Conservation (phyloP, 1,139 yeast genomes). For the Pichiaceae sp. region DNA sequence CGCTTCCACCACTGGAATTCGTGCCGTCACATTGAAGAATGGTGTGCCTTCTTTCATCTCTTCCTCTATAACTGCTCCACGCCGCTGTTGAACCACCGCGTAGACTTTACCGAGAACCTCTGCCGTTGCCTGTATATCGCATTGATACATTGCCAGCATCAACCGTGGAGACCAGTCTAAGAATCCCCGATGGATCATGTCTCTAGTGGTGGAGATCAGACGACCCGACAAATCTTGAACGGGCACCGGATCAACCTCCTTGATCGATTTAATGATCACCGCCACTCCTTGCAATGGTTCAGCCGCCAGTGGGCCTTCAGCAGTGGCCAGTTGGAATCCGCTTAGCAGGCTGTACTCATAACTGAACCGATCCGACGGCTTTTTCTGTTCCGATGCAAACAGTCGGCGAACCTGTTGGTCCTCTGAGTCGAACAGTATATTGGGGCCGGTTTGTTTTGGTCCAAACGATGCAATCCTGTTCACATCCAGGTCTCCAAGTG, state of each 20-base stretch:
- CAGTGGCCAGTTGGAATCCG: slow-evolving; percentile 79
- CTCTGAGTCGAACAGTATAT: slow-evolving; percentile 55
- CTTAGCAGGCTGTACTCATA: slow-evolving; percentile 63
- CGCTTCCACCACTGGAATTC: slow-evolving; percentile 90
- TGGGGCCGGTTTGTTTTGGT: slow-evolving; percentile 71
- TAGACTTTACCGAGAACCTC: slow-evolving; percentile 95
- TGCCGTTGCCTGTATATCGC: slow-evolving; percentile 92
- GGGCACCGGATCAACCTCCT: slow-evolving; percentile 25
- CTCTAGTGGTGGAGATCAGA: slow-evolving; percentile 65
- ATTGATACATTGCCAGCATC: slow-evolving; percentile 84
- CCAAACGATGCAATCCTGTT: slow-evolving; percentile 62
- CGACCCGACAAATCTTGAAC: slow-evolving; percentile 52
- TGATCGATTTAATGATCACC: slow-evolving; percentile 37
- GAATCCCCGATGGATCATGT: slow-evolving; percentile 61
- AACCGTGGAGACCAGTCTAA: slow-evolving; percentile 81
- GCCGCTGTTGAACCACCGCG: slow-evolving; percentile 83
- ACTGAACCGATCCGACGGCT: slow-evolving; percentile 28
- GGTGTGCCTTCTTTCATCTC: slow-evolving; percentile 99
- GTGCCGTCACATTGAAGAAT: slow-evolving; percentile 78
- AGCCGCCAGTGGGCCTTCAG: slow-evolving; percentile 81
- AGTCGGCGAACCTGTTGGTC: slow-evolving; percentile 16
- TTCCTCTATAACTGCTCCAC: slow-evolving; percentile 79
- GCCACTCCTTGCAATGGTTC: slow-evolving; percentile 85
- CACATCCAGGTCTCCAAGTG: slow-evolving; percentile 22
- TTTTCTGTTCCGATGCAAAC: slow-evolving; percentile 11